A percentile compares a stretch with the other conserved stretches of the same genome.
These are phyloP conservation scores for Chytriomyces hyalinus DNA, from an alignment of 192 early-diverging fungal genomes.

Conservation along the genomic window DNA sequence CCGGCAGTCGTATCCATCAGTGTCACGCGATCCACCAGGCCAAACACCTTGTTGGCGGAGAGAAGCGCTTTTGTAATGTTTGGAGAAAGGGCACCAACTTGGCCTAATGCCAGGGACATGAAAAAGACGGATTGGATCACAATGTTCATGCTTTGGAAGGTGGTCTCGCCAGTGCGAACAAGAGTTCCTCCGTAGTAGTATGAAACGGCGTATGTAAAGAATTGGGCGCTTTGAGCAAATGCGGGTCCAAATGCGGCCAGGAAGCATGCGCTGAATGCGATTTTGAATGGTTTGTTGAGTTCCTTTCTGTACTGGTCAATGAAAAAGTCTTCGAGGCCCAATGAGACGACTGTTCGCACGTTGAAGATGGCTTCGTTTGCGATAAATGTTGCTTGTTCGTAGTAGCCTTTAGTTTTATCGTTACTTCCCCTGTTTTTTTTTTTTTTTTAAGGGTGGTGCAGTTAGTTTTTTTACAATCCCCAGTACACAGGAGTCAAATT, in stretches of 20 bases:
- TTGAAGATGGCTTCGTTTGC: conserved; percentile 84
- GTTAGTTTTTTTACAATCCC: too few species aligned
- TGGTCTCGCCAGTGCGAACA: conserved; percentile 42
- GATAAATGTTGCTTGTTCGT: conserved; percentile 80
- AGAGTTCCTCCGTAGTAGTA: conserved; percentile 56
- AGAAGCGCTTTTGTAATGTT: conserved; percentile 55
- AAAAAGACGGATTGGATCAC: conserved; percentile 52
- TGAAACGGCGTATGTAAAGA: conserved; percentile 71
- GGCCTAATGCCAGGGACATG: conserved; percentile 47
- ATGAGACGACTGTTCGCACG: conserved; percentile 84
- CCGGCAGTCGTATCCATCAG: conserved; percentile 53
- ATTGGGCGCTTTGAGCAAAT: conserved; percentile 74
- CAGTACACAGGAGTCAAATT: background rate
- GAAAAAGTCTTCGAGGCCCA: conserved; percentile 76
- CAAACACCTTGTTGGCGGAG: conserved; percentile 48
- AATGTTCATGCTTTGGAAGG: conserved; percentile 57
- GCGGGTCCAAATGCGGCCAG: conserved; percentile 74
- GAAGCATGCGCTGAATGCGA: conserved; percentile 65
- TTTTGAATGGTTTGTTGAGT: conserved; percentile 69
- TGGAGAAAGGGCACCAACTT: conserved; percentile 50
- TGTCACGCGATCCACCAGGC: conserved; percentile 46
- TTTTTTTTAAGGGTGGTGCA: background rate
- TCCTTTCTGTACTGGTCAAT: conserved; percentile 66
- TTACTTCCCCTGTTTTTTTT: conserved; percentile 22
- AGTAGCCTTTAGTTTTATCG: conserved; percentile 66